These are phyloP conservation scores for Dysphania ambrosioides DNA, from an alignment of 148 eudicot genomes.

Conservation along the genomic window DNA sequence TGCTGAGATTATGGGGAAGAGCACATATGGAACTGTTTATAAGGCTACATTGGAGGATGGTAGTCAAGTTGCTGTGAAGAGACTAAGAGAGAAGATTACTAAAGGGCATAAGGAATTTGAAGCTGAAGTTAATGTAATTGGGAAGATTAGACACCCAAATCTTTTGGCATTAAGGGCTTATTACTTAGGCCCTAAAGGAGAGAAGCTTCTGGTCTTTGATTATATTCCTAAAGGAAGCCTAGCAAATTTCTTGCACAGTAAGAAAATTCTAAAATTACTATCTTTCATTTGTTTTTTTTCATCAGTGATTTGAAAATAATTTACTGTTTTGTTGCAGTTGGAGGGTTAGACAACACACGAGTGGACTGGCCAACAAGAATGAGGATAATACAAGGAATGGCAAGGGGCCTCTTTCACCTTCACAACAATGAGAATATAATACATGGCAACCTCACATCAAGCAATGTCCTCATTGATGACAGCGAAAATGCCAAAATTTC, in stretches of 20 bases:
- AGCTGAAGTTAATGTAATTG: constrained; percentile 70
- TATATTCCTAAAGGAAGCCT: constrained; percentile 81
- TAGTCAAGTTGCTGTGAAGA: constrained; percentile 78
- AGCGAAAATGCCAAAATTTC: constrained; percentile 45
- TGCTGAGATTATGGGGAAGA: constrained; percentile 93
- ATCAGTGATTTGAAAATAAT: not conserved
- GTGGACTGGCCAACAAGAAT: constrained; percentile 69
- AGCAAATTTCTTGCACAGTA: constrained; percentile 72
- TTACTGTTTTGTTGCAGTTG: constrained; percentile 35
- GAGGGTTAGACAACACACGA: constrained; percentile 51
- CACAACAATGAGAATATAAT: constrained; percentile 64
- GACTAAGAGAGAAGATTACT: constrained; percentile 72
- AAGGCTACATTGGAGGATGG: constrained; percentile 90
- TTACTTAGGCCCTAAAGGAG: constrained; percentile 87
- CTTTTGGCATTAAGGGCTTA: constrained; percentile 89
- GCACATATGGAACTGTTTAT: constrained; percentile 88
- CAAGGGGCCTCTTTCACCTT: constrained; percentile 63
- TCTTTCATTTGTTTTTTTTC: not conserved
- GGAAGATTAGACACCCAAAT: constrained; percentile 75
- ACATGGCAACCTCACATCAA: constrained; percentile 83
- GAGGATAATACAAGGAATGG: constrained; percentile 59
- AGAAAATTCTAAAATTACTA: constrained; percentile 2
- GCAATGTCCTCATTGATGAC: constrained; percentile 74
- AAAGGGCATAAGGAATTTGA: constrained; percentile 77
- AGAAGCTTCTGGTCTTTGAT: constrained; percentile 91